Evolutionary conservation across 2,329 filamentous ascomycete genomes (phyloP).

Genomic region (Aschersonia sp.): DNA sequence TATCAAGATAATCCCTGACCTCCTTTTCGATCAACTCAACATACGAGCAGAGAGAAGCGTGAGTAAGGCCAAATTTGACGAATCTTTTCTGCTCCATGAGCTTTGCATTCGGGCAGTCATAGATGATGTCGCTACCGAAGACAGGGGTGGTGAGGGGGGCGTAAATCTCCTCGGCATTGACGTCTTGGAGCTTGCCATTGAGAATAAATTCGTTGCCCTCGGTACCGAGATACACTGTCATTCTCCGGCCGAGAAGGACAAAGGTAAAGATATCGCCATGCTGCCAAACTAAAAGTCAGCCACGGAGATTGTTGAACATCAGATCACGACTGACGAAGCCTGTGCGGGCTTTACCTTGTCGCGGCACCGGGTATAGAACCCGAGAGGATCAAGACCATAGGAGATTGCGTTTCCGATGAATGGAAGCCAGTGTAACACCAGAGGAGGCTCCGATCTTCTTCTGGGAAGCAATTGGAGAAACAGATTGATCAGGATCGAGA

Average conservation of each 20-base stretch:
- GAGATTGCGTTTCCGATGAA: slow-evolving; percentile 55
- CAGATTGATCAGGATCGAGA: slow-evolving; percentile 1
- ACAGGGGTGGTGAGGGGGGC: slow-evolving; percentile 34
- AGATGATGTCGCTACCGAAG: slow-evolving; percentile 67
- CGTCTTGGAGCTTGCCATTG: slow-evolving; percentile 36
- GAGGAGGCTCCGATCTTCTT: slow-evolving; percentile 23
- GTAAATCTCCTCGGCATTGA: slow-evolving; percentile 41
- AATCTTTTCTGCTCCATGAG: slow-evolving; percentile 86
- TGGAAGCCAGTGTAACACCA: slow-evolving; percentile 46
- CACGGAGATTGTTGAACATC: not conserved
- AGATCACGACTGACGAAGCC: not conserved
- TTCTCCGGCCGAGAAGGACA: slow-evolving; percentile 32
- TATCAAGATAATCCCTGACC: slow-evolving; percentile 48
- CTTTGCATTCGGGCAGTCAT: slow-evolving; percentile 73
- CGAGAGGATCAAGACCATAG: slow-evolving; percentile 57
- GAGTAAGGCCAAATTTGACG: slow-evolving; percentile 56
- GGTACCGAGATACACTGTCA: slow-evolving; percentile 34
- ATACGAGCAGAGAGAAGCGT: slow-evolving; percentile 47
- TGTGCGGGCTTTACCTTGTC: slow-evolving; percentile 39
- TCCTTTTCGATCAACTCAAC: slow-evolving; percentile 60
- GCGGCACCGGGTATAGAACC: slow-evolving; percentile 49
- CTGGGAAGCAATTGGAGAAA: not conserved
- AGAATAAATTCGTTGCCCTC: slow-evolving; percentile 41
- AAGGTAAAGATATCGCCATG: slow-evolving; percentile 41
- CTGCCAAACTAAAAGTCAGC: slow-evolving; percentile 10